phyloP scores from a whole-genome alignment of 345 rosid genomes.

The Hibiscus tridactylites region DNA sequence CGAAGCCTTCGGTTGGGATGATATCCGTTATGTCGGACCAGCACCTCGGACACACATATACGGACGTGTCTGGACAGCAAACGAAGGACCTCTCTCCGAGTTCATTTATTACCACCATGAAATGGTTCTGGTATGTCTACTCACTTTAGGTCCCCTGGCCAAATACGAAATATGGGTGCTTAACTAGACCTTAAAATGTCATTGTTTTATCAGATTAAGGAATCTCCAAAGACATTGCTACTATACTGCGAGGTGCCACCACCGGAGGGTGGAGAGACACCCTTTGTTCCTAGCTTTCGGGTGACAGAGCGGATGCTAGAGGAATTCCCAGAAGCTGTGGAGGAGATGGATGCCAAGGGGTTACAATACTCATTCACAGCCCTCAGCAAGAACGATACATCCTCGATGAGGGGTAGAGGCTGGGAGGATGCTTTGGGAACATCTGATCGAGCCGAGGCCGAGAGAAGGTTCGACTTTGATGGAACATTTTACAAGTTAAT shows the following conservation, averaged over 20 bases:
- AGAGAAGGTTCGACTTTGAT: constrained; percentile 26
- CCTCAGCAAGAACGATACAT: constrained; percentile 25
- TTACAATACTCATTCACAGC: constrained; percentile 42
- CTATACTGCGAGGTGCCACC: constrained; percentile 60
- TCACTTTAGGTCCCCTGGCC: neutral
- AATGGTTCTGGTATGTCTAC: constrained; percentile 46
- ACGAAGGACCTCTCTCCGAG: constrained; percentile 66
- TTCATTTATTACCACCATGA: constrained; percentile 66
- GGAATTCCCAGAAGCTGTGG: constrained; percentile 52
- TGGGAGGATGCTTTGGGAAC: constrained; percentile 63
- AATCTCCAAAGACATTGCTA: constrained; percentile 36
- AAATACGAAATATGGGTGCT: neutral
- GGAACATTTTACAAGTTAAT: constrained; percentile 11
- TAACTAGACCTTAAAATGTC: neutral
- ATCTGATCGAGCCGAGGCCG: constrained; percentile 36
- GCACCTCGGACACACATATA: constrained; percentile 49
- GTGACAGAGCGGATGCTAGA: constrained; percentile 49
- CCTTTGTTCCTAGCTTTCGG: constrained; percentile 62
- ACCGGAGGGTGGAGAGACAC: constrained; percentile 62
- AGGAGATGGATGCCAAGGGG: constrained; percentile 53
- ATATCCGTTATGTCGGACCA: constrained; percentile 50
- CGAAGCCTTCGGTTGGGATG: constrained; percentile 51
- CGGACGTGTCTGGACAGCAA: constrained; percentile 62
- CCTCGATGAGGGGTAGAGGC: constrained; percentile 61
- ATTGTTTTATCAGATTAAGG: constrained; percentile 31